Evolutionary conservation across 225 moss, liverwort and hornwort genomes (phyloP).

Genomic region (Polytrichum formosum): DNA sequence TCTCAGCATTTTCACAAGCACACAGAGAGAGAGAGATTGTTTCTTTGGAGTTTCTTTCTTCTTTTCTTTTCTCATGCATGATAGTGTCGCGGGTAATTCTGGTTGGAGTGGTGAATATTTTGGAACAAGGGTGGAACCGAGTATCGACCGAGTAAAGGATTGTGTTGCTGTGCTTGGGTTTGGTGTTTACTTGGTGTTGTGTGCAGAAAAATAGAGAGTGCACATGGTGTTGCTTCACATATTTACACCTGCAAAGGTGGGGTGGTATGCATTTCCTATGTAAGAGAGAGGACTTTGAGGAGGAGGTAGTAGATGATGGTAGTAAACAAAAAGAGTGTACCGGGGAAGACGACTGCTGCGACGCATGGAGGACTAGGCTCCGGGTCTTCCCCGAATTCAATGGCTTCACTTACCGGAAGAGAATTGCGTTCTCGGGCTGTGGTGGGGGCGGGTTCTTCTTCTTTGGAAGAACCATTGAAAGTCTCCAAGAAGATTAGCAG

Average conservation of each 20-base stretch:
- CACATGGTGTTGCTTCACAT: too few species aligned
- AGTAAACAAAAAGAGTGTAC: not conserved
- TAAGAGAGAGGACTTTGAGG: not conserved
- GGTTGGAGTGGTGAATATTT: too few species aligned
- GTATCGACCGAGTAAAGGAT: too few species aligned
- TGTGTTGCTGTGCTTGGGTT: too few species aligned
- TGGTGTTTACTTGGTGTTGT: too few species aligned
- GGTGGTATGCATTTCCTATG: not conserved
- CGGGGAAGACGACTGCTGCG: constrained; percentile 5
- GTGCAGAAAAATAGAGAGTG: too few species aligned
- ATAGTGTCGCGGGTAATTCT: too few species aligned
- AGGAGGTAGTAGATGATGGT: constrained; percentile 1
- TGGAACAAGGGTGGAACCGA: too few species aligned
- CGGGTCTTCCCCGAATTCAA: not conserved
- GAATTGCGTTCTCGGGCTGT: constrained; percentile 5
- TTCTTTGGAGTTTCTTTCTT: too few species aligned
- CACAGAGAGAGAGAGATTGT: too few species aligned
- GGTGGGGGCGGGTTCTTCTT: not conserved
- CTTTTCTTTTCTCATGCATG: too few species aligned
- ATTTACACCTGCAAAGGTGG: not conserved
- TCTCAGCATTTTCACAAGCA: too few species aligned
- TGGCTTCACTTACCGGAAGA: not conserved
- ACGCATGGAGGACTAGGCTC: not conserved
- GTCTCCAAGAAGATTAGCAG: not conserved
- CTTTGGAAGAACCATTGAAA: constrained; percentile 1